phyloP scores from a whole-genome alignment of 140 eudicot genomes.

The Erigeron philadelphicus region DNA sequence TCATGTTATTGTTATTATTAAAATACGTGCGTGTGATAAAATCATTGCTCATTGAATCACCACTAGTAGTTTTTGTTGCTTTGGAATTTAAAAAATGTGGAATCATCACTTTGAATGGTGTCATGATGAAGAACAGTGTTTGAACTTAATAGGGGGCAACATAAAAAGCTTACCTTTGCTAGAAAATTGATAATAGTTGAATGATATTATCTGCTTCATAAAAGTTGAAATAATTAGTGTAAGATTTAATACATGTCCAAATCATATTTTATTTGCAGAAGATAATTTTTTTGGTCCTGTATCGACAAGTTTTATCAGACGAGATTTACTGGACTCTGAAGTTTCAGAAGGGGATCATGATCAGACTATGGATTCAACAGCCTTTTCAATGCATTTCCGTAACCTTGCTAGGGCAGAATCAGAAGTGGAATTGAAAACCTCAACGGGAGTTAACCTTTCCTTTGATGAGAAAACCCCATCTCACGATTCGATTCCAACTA shows the following conservation, averaged over 20 bases:
- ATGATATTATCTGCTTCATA: neutral
- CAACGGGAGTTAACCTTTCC: slow-evolving; percentile 54
- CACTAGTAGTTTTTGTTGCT: slow-evolving; percentile 7
- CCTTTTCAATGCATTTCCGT: slow-evolving; percentile 82
- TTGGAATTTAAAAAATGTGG: neutral
- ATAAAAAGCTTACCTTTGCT: neutral
- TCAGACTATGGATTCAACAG: slow-evolving; percentile 90
- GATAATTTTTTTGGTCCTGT: slow-evolving; percentile 87
- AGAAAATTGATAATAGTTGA: neutral
- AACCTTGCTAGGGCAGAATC: slow-evolving; percentile 81
- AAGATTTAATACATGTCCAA: neutral
- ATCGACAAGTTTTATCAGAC: slow-evolving; percentile 65
- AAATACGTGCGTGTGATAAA: neutral
- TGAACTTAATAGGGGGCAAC: neutral
- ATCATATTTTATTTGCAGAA: slow-evolving; percentile 48
- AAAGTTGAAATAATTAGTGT: neutral
- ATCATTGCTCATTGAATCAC: slow-evolving; percentile 5
- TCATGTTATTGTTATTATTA: neutral
- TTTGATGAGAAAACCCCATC: slow-evolving; percentile 80
- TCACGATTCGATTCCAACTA: slow-evolving; percentile 27
- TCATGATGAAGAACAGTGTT: neutral
- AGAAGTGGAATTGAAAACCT: slow-evolving; percentile 54
- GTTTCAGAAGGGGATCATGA: slow-evolving; percentile 71
- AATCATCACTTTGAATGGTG: neutral
- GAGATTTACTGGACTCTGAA: slow-evolving; percentile 55